Conservation (phyloP, 2,329 filamentous ascomycete species). For the Fusarium continuum region DNA sequence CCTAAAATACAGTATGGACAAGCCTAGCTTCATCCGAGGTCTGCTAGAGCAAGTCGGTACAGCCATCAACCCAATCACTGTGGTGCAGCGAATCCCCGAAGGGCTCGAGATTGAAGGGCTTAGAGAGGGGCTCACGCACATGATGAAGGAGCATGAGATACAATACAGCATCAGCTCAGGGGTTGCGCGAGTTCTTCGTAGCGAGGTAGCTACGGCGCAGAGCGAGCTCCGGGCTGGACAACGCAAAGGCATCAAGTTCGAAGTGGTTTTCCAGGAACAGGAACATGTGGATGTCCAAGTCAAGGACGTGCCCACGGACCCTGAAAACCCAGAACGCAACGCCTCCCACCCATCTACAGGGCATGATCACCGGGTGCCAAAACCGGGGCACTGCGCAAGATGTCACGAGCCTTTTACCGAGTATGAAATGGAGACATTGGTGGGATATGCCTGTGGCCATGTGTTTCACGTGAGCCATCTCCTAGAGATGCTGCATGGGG, state of each 20-base stretch:
- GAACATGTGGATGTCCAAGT: conserved; percentile 56
- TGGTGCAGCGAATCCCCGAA: conserved; percentile 90
- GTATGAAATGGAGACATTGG: conserved; percentile 74
- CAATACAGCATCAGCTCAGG: conserved; percentile 92
- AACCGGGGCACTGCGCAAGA: conserved; percentile 67
- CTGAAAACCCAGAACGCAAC: conserved; percentile 34
- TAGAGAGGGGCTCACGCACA: conserved; percentile 84
- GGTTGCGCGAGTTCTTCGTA: conserved; percentile 84
- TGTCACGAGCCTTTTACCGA: conserved; percentile 66
- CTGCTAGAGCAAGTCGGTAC: conserved; percentile 94
- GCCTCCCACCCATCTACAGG: conserved; percentile 28
- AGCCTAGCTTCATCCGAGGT: conserved; percentile 91
- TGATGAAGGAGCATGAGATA: conserved; percentile 96
- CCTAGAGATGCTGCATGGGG: conserved; percentile 61
- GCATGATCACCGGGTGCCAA: conserved; percentile 47
- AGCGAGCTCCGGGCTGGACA: conserved; percentile 81
- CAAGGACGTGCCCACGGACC: conserved; percentile 50
- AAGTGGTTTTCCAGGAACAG: conserved; percentile 64
- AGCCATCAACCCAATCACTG: conserved; percentile 87
- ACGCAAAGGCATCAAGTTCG: conserved; percentile 87
- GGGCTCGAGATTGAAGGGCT: conserved; percentile 92
- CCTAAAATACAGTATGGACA: conserved; percentile 96
- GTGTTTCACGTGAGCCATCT: conserved; percentile 82
- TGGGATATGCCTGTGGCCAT: conserved; percentile 85
- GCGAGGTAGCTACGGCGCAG: conserved; percentile 88